Evolutionary conservation across 306 rosid species (phyloP), one percentile per base, ranked within the genome.

Genomic region (Trifolium dubium): DNA sequence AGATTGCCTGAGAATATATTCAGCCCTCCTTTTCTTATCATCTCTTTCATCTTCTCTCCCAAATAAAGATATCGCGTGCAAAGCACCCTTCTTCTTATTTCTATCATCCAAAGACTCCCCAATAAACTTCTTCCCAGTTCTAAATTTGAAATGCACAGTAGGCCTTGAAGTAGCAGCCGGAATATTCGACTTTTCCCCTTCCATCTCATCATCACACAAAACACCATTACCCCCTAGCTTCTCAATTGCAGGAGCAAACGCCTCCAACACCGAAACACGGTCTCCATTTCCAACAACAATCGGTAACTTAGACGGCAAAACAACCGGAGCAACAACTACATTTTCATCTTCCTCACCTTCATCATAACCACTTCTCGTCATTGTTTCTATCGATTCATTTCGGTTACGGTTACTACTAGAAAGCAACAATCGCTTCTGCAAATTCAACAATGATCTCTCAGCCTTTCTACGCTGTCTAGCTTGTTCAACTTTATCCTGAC

Each of bases 1-100:
- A 59, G 98, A 82, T 31, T 89, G 97, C 74, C 88, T 89, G 64
- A 93, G 89, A 82, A 93, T 93, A 82, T 82, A 85, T 85, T 89
- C 97, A 3, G 97, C 96, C 78, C 96, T 88, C 74, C 96, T 86
- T 86, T 91, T 93, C 90, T 88, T 93, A 55, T 93, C 98, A 54
- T 94, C 97, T 44, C 97, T 85, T 73, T 91, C 97, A 10, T 91
- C 95, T 34, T 89, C 96, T 70, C 88, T 84, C 9, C 85, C 87
- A 68, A 75, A 83, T 82, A 84, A 81, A 49, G 69, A 61, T 0
- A 74, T 77, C 4, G 82, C 46, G 35, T 88, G 79, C 62, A 73
- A 87, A 46, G 64, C 69, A 4, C 82, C 90, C 86, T 88, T 90
- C 87, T 86, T 91, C 82, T 73, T 96, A 56, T 78, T 83, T 67